phyloP scores from a whole-genome alignment of 2,329 filamentous ascomycete genomes.

The Biscogniauxia sp. region DNA sequence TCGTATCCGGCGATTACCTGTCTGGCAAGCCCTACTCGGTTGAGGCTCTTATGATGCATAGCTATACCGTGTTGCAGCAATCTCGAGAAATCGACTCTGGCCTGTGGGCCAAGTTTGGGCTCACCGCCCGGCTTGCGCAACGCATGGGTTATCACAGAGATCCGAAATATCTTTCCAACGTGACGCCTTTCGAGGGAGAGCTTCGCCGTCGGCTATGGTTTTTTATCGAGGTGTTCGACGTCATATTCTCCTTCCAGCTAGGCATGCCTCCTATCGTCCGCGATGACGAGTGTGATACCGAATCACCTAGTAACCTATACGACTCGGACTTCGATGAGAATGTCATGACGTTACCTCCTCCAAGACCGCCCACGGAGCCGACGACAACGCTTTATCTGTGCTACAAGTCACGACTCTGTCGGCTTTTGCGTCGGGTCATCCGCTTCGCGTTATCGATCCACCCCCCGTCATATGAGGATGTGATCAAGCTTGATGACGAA shows the following conservation, averaged over 20 bases:
- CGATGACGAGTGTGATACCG: conserved; percentile 46
- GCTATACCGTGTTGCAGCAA: conserved; percentile 41
- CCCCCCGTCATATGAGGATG: conserved; percentile 36
- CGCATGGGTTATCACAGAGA: conserved; percentile 53
- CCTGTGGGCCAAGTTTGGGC: conserved; percentile 47
- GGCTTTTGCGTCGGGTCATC: conserved; percentile 43
- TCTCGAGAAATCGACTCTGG: conserved; percentile 41
- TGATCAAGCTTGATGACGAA: conserved; percentile 40
- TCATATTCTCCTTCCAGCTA: conserved; percentile 50
- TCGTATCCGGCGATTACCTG: conserved; percentile 48
- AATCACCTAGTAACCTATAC: conserved; percentile 43
- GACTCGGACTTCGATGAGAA: conserved; percentile 53
- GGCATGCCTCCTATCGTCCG: conserved; percentile 50
- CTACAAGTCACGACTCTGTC: conserved; percentile 43
- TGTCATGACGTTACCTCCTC: conserved; percentile 39
- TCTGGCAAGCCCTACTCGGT: conserved; percentile 44
- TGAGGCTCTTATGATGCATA: conserved; percentile 48
- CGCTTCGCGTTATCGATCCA: conserved; percentile 39
- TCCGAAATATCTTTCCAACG: conserved; percentile 38
- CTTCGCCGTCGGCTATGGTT: conserved; percentile 51
- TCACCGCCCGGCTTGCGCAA: conserved; percentile 48
- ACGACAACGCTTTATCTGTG: conserved; percentile 43
- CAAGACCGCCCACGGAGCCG: conserved; percentile 42
- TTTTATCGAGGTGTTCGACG: conserved; percentile 45
- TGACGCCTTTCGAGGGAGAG: conserved; percentile 50